A percentile compares a stretch with the other conserved stretches of the same genome.
Evolutionary conservation across 208 protist genomes (phyloP).

Genomic region (Trichomonas tenax): DNA sequence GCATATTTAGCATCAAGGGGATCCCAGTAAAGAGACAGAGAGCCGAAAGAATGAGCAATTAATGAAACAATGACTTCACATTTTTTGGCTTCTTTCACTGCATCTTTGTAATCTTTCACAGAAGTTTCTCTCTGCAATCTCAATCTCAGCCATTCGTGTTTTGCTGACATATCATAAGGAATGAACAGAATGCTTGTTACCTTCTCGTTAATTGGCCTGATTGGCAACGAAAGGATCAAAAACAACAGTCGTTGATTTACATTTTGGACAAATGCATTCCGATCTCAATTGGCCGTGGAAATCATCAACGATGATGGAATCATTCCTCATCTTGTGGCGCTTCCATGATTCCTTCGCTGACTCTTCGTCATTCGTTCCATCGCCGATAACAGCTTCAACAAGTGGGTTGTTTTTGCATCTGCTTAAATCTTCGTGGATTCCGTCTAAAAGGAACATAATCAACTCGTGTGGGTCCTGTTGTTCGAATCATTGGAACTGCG

Average conservation of each 20-base stretch:
- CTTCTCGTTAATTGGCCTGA: not conserved
- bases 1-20: not conserved
- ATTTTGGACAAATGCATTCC: not conserved
- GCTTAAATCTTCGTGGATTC: conserved; percentile 68
- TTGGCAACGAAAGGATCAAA: conserved; percentile 20
- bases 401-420: not conserved
- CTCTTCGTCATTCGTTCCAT: not conserved
- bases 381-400: not conserved
- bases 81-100: too few species aligned
- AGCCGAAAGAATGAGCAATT: not conserved
- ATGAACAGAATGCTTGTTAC: not conserved
- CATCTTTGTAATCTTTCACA: not conserved
- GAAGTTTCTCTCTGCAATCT: not conserved
- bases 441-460: conserved; percentile 59
- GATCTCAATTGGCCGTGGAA: not conserved
- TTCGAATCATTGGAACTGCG: not conserved
- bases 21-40: not conserved
- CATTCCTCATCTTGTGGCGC: not conserved
- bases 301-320: not conserved
- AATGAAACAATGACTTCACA: not conserved
- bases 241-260: not conserved
- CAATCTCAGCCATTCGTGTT: not conserved
- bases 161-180: not conserved
- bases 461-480: conserved; percentile 45
- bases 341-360: not conserved